Evolutionary conservation across 2,329 filamentous ascomycete genomes (phyloP), one percentile per base, ranked within the genome.

Genomic region (Penicillium rolfsii): DNA sequence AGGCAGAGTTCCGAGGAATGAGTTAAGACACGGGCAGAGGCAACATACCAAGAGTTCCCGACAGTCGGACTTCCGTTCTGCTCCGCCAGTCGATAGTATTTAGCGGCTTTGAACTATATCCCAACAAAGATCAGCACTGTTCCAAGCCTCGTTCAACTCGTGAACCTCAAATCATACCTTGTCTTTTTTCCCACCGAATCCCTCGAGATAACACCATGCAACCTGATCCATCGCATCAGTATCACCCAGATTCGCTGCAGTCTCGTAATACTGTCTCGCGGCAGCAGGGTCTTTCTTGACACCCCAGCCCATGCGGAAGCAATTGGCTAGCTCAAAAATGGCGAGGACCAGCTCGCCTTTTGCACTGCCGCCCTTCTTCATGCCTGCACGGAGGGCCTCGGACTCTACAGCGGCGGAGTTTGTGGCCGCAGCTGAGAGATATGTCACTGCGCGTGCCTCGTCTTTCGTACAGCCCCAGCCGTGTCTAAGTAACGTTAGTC

Each of bases 151-250:
- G 54, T 36, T 46, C 35, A 35, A 14, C 11, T 41, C 8, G 24
- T 43, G 14, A 8, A 8, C 1, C 2, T 41, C 14, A 3, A 14
- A 1, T 86, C 91, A 79, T 84, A 97, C 94, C 91, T 97, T 98
- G 82, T 99, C 93, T 78, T 98, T 99, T 77, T 93, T 95, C 73
- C 93, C 94, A 36, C 95, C 95, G 78, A 96, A 97, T n/a, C 95
- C 95, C 74, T 97, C 90, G 30, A 96, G 78, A 83, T 95, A 98
- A 81, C 95, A 99, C 92, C 93, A 96, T 38, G 89, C 95, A 57
- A 89, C 89, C 78, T 98, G 94, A 74, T 97, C 97, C 93, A 98
- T 97, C 60, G 93, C 95, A 80, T 99, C 95, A 48, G 91, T 91
- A 77, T 99, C 95, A 63, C 95, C 95, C 67, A 99, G 81, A 76